Conservation (phyloP, 2,329 filamentous ascomycete genomes). For the Diplodia scrobiculata region DNA sequence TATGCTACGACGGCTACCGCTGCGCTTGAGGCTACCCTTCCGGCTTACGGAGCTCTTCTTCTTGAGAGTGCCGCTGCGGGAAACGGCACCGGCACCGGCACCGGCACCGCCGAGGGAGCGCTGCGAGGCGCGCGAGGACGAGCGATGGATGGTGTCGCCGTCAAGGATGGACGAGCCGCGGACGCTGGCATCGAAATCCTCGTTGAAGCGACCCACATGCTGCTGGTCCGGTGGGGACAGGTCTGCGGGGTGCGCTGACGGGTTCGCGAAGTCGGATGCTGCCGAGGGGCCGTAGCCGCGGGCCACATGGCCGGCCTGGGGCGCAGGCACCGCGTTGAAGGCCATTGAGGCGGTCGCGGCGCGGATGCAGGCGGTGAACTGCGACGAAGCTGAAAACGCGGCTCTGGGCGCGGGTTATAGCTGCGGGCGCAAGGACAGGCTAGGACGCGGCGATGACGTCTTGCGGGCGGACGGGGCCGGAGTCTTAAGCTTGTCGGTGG, state of each 20-base stretch:
- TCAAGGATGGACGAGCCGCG: slow-evolving; percentile 67
- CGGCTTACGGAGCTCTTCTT: slow-evolving; percentile 82
- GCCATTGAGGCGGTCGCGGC: slow-evolving; percentile 26
- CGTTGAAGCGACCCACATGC: slow-evolving; percentile 61
- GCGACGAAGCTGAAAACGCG: neutral
- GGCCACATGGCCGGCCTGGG: slow-evolving; percentile 18
- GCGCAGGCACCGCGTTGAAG: slow-evolving; percentile 43
- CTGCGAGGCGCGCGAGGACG: slow-evolving; percentile 60
- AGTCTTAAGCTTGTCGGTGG: slow-evolving; percentile 10
- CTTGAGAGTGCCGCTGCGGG: slow-evolving; percentile 75
- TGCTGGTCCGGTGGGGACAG: slow-evolving; percentile 40
- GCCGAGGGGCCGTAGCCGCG: slow-evolving; percentile 36
- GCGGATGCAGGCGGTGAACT: neutral
- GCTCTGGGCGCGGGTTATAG: slow-evolving; percentile 14
- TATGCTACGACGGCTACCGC: slow-evolving; percentile 76
- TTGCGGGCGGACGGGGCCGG: slow-evolving; percentile 15
- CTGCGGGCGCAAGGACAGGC: slow-evolving; percentile 6
- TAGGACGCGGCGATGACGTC: slow-evolving; percentile 15
- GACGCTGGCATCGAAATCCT: slow-evolving; percentile 71
- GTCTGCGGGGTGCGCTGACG: slow-evolving; percentile 38
- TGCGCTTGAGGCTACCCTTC: slow-evolving; percentile 73
- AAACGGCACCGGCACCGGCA: slow-evolving; percentile 39
- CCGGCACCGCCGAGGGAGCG: slow-evolving; percentile 46
- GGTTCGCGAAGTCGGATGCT: slow-evolving; percentile 46
- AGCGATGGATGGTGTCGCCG: slow-evolving; percentile 57